Evolutionary conservation across 768 basidiomycete species (phyloP).

Genomic region (Rubroboletus satanas): DNA sequence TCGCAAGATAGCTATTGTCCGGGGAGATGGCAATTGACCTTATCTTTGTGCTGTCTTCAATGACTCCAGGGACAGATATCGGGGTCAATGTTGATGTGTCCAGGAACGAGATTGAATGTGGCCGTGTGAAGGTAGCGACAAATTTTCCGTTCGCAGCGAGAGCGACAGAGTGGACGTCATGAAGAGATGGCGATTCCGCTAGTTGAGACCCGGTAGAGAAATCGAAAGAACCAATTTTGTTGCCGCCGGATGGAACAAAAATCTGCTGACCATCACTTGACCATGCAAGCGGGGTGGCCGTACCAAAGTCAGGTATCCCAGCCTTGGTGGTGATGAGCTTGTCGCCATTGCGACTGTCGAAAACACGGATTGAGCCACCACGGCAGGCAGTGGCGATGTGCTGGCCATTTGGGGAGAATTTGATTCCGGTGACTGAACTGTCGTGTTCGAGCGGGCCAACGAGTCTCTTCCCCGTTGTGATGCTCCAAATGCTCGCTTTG

Average conservation of each 20-base stretch:
- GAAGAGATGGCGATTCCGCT: accelerated
- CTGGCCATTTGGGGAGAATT: not conserved
- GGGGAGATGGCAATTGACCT: not conserved
- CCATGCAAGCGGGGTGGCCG: not conserved
- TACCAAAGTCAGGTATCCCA: not conserved
- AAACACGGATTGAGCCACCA: not conserved
- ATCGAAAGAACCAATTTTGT: not conserved
- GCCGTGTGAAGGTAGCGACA: not conserved
- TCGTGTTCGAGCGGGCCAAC: not conserved
- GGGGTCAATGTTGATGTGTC: not conserved
- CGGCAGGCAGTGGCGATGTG: not conserved
- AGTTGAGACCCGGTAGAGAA: not conserved
- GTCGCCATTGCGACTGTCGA: not conserved
- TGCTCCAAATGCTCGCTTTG: not conserved
- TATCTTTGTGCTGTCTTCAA: not conserved
- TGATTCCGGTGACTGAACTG: not conserved
- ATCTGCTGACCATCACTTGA: not conserved
- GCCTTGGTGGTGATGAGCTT: not conserved
- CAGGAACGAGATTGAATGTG: not conserved
- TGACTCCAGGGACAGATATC: not conserved
- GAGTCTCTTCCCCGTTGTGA: not conserved
- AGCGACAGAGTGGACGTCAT: not conserved
- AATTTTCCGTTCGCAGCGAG: not conserved
- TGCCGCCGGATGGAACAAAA: not conserved
- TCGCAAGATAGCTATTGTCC: not conserved